Percentiles rank a stretch among this genome's conserved stretches.
Conservation (phyloP, 2,329 filamentous ascomycete species). For the Talaromyces sp. region DNA sequence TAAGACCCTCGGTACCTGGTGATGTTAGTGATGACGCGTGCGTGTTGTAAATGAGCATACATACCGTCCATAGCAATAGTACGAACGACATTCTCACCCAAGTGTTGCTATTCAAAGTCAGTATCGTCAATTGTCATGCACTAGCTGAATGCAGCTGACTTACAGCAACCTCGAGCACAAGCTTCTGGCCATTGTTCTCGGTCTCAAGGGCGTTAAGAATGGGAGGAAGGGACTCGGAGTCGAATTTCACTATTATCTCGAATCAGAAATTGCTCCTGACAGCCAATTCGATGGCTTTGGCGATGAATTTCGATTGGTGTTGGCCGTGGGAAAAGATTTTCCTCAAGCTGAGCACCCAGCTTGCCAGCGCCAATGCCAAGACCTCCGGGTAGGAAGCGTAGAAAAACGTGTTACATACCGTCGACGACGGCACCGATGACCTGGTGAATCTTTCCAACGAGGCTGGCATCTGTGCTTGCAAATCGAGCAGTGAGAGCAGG, state of each 20-base stretch:
- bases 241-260: slow-evolving; percentile 84
- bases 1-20: slow-evolving; percentile 96
- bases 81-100: slow-evolving; percentile 98
- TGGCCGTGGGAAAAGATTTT: slow-evolving; percentile 45
- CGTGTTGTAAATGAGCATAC: slow-evolving; percentile 36
- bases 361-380: slow-evolving; percentile 24
- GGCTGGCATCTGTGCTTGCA: slow-evolving; percentile 58
- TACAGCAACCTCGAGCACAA: slow-evolving; percentile 96
- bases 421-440: slow-evolving; percentile 99
- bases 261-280: background rate
- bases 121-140: background rate
- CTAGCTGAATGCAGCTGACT: slow-evolving; percentile 34
- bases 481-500: slow-evolving; percentile 61
- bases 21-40: slow-evolving; percentile 9
- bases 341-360: slow-evolving; percentile 22
- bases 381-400: slow-evolving; percentile 14
- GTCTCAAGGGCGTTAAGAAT: slow-evolving; percentile 98
- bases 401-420: slow-evolving; percentile 61
- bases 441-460: slow-evolving; percentile 67
- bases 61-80: slow-evolving; percentile 99
- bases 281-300: slow-evolving; percentile 2
- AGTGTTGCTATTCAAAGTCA: slow-evolving; percentile 75
- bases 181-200: slow-evolving; percentile 87
- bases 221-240: slow-evolving; percentile 83
- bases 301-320: slow-evolving; percentile 35